These are phyloP conservation scores for Epichloe elymi DNA, from an alignment of 2,329 filamentous ascomycete genomes.

Conservation along the genomic window DNA sequence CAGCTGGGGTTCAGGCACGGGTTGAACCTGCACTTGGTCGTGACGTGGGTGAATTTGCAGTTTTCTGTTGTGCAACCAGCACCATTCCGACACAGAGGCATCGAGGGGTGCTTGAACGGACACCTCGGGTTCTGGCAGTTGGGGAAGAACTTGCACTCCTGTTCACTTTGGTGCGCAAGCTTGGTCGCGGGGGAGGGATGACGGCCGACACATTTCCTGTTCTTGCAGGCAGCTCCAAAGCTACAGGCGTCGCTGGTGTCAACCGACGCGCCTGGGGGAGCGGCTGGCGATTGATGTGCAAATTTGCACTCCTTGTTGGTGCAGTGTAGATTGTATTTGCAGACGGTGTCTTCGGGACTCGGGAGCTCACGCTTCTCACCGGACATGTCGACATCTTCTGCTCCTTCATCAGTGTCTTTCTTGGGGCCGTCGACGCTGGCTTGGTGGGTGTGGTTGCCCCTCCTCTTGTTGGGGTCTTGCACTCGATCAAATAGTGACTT, in stretches of 20 bases:
- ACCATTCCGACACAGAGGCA: constrained; percentile 83
- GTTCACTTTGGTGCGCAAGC: constrained; percentile 64
- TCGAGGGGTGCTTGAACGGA: constrained; percentile 76
- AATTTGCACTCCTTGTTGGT: constrained; percentile 83
- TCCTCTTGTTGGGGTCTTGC: constrained; percentile 35
- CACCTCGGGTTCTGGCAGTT: constrained; percentile 83
- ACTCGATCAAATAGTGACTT: constrained; percentile 66
- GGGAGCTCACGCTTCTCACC: constrained; percentile 38
- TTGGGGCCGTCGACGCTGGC: constrained; percentile 21
- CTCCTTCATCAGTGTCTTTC: constrained; percentile 24
- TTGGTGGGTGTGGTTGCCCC: constrained; percentile 27
- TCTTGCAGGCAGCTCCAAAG: constrained; percentile 88
- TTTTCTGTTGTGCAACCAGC: constrained; percentile 68
- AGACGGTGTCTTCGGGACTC: constrained; percentile 55
- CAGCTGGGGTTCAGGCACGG: constrained; percentile 86
- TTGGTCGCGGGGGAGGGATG: constrained; percentile 85
- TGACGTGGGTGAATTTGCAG: constrained; percentile 84
- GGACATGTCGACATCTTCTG: constrained; percentile 52
- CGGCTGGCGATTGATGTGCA: constrained; percentile 86
- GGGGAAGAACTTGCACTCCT: constrained; percentile 83
- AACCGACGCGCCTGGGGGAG: constrained; percentile 64
- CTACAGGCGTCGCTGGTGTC: constrained; percentile 71
- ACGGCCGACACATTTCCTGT: constrained; percentile 80
- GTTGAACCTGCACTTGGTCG: constrained; percentile 76
- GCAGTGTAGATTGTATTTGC: constrained; percentile 82